Evolutionary conservation across 371 early-diverging fungal species (phyloP).

Genomic region (Blastocladiella emersonii): DNA sequence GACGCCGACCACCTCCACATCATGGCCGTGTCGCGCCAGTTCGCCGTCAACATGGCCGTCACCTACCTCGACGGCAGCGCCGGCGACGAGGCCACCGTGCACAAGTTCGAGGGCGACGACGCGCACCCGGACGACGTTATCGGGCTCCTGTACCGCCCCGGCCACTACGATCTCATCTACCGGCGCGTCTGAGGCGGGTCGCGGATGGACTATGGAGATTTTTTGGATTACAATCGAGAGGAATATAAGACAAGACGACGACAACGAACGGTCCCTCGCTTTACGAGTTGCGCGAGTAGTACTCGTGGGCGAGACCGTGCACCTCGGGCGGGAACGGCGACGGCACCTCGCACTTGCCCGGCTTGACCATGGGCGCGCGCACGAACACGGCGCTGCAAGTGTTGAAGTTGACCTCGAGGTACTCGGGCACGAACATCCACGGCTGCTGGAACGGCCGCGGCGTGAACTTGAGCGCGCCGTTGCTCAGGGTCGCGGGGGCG

Average conservation of each 20-base stretch:
- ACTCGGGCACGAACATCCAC: conserved; percentile 90
- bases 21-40: conserved; percentile 42
- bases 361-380: conserved; percentile 72
- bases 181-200: no score
- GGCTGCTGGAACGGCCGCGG: conserved; percentile 74
- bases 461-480: conserved; percentile 40
- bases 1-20: conserved; percentile 57
- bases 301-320: conserved; percentile 83
- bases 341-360: conserved; percentile 77
- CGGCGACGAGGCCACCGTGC: conserved; percentile 30
- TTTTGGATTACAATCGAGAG: no score
- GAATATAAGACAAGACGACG: no score
- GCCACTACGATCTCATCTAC: conserved; percentile 53
- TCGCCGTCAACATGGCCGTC: conserved; percentile 41
- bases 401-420: conserved; percentile 91
- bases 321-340: conserved; percentile 80
- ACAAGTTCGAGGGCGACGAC: conserved; percentile 34
- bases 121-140: conserved; percentile 10
- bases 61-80: conserved; percentile 46
- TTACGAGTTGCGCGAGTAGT: conserved; percentile 2
- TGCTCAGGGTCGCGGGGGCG: background rate
- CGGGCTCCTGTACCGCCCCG: conserved; percentile 29
- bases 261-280: background rate
- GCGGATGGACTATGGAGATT: no score
- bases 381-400: conserved; percentile 79